Base-by-base conservation (phyloP, 208 protist genomes). In the Crithidia sp. region DNA sequence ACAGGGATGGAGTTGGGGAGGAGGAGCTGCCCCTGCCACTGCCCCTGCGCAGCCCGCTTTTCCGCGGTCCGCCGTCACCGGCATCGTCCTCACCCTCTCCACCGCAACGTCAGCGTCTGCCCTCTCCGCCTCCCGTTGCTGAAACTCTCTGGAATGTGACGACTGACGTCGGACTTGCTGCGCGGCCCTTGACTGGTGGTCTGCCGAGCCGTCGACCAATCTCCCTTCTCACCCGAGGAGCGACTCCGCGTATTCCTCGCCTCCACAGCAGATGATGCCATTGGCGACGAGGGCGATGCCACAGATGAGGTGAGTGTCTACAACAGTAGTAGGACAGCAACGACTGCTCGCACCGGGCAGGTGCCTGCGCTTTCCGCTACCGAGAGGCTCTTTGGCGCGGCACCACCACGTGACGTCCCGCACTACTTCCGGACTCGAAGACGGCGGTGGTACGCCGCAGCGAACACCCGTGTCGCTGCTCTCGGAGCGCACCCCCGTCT, bases 11-110 rank as follows among this genome's bases (percentile, higher is more conserved):
- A 28, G 58, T 58, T 0, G 72, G 36, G 5, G 57, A 67, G 17
- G 67, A 50, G 7, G 54, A 59, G 14, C 50, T 67, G 56, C 58
- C 65, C 10, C 41, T 72, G 74, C 66, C 60, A 44, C 39, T 67
- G 56, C 74, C 74, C 12, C 59, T 69, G 61, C 74, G 67, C 39
- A 37, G 74, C 17, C 66, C 74, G 17, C 67, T 78, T 43, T 78
- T 78, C 13, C 13, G 39, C 63, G 17, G 6, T 37, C n/a, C 44
- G 3, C 36, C 49, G 10, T 43, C 63, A 12, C 10, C 61, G 3
- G 2, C 47, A 28, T 7, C 63, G 7, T 28, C 6, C 36, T 72
- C 73, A 36, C 47, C 57, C 19, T 65, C 64, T 17, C 64, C 72
- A 5, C 39, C 53, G 69, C 69, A 55, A 37, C 13, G 41, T 57